Evolutionary conservation across 2,329 filamentous ascomycete species (phyloP), one percentile per base, ranked within the genome.

Genomic region (Fusarium dimerum): DNA sequence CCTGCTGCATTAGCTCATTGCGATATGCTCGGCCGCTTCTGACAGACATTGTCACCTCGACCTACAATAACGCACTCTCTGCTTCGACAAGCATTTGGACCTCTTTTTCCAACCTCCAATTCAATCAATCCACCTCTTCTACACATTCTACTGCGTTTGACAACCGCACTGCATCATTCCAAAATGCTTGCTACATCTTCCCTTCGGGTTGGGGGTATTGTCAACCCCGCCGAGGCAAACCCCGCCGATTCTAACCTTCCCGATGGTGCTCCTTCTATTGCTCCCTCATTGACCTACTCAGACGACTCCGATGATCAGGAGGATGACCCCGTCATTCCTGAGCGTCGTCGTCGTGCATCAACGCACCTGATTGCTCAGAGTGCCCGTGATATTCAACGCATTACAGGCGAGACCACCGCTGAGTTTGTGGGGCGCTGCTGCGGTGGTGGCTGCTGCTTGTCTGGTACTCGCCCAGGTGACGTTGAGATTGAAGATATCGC

Each of bases 311-410:
- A 85, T 60, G 82, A 82, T 52, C 78, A 80, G 50, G 80, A 83
- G 45, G 78, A 80, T 54, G 71, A 75, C 56, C 76, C 76, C 18
- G 64, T 69, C 20, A 72, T 74, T 34, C 72, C 74, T 56, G 69
- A 70, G 43, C 80, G 81, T 43, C 76, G 73, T 30, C 81, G 87
- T 48, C 85, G 87, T 47, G 88, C 86, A 50, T 90, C 86, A 5
- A 90, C 87, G 8, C 81, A 81, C 13, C 77, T 90, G 42, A 85
- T 87, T 61, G 81, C 83, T 41, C 82, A 85, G 69, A 86, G 77
- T 66, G 81, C 81, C 30, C 79, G 78, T 45, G 84, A 87, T 57
- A 79, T 87, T 40, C 81, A 82, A 64, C 78, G 83, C 61, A 83
- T 87, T 53, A 86, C 84, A 6, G 84, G 84, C 60, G 83, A 86